A percentile compares a stretch with the other conserved stretches of the same genome.
Evolutionary conservation across 73 alveolate species (phyloP).

Genomic region (Paramecium primaurelia): DNA sequence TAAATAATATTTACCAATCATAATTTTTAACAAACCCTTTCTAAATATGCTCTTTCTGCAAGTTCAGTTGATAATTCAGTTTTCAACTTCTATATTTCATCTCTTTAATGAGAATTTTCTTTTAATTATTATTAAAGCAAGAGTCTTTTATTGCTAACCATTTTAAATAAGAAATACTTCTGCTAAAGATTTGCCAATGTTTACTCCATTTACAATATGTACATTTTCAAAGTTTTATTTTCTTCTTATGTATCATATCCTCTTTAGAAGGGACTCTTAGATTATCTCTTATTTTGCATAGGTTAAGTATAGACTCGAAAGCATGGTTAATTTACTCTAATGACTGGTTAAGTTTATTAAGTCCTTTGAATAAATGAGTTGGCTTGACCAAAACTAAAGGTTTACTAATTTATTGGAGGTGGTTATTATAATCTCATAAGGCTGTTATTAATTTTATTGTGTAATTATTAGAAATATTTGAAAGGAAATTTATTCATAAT

Average conservation of each 20-base stretch:
- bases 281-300: neutral
- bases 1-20: neutral
- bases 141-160: neutral
- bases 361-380: neutral
- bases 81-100: neutral
- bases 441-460: neutral
- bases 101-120: neutral
- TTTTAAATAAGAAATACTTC: neutral
- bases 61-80: neutral
- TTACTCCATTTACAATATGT: neutral
- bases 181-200: neutral
- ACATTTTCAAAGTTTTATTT: neutral
- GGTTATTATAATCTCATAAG: constrained; percentile 7
- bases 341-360: constrained; percentile 28
- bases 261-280: neutral
- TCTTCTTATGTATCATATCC: constrained; percentile 36
- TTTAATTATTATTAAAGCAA: neutral
- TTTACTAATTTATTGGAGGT: neutral
- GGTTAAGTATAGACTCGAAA: constrained; percentile 13
- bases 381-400: constrained; percentile 34
- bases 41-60: constrained; percentile 23
- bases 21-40: neutral
- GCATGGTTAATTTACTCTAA: constrained; percentile 23
- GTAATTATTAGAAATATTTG: neutral
- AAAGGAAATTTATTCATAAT: neutral